Base-by-base conservation (phyloP, 352 stramenopile genomes). In the Pythium grandisporangium region DNA sequence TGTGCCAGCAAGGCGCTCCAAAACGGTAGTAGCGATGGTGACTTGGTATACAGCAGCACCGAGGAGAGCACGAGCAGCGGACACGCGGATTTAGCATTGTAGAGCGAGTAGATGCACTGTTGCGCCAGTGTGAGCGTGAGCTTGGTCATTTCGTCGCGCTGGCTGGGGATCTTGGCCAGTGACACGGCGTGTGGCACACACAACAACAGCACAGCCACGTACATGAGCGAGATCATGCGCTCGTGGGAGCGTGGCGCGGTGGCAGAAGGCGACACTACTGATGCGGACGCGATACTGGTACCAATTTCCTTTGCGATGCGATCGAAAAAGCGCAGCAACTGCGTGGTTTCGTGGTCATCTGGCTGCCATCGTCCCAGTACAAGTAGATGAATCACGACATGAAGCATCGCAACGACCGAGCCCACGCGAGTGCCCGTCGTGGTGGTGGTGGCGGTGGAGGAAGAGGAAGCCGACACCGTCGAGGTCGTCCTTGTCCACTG, bases 11-110 rank as follows among this genome's bases (percentile, higher is more conserved):
- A 42, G 36, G 50, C 51, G 26, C 37, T 44, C 3, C 81, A 54
- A 24, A 81, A 78, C 16, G 72, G 58, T 19, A 83, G 51, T 16
- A 83, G 49, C 1, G 63, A 61, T 4, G 72, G 65, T 6, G 65
- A 75, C 44, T 83, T 83, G 12, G 72, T 85, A 53, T 83, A 85
- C 36, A 85, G 68, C 14, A 83, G 48, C 30, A 85, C 70, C 0
- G 72, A 65, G 16, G 66, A 77, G 13, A 85, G 58, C 1, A 85
- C 63, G 10, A 85, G 73, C 10, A 83, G 58, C 32, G 72, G 67
- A 16, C 72, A 67, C 14, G 63, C 60, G 1, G 53, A 50, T 41
- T 70, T 65, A 32, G 60, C 51, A 45, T 58, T 70, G 53, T 82
- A 85, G 12, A 83, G 40, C 20, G 67, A 59, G 22, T 66, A 62